Evolutionary conservation across 139 green algal genomes (phyloP).

Genomic region (Chlorella sp.): DNA sequence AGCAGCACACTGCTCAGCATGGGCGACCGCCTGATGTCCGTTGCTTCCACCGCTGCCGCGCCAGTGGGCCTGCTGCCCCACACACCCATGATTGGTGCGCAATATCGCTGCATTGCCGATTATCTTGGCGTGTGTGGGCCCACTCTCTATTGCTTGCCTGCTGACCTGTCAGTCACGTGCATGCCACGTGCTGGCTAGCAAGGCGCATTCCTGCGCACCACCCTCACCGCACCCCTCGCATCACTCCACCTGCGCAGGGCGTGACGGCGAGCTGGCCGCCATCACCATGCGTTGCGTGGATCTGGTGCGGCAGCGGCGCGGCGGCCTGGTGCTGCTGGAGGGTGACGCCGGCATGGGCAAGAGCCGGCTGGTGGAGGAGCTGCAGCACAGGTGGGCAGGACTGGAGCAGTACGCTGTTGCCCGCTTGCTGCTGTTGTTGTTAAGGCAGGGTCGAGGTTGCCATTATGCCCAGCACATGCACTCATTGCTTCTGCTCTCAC

Average conservation of each 20-base stretch:
- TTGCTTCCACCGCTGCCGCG: neutral
- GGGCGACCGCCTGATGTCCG: conserved; percentile 12
- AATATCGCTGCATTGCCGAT: too few relatives aligned
- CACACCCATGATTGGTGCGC: conserved; percentile 33
- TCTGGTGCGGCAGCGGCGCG: conserved; percentile 48
- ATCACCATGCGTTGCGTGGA: conserved; percentile 53
- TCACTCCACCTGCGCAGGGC: conserved; percentile 23
- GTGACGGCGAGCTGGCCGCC: conserved; percentile 40
- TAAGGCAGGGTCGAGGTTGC: neutral
- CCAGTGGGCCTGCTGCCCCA: neutral
- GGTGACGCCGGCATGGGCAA: conserved; percentile 80
- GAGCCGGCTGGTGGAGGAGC: conserved; percentile 74
- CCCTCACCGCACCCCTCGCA: too few relatives aligned
- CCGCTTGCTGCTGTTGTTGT: neutral
- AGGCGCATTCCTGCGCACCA: too few relatives aligned
- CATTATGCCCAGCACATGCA: too few relatives aligned
- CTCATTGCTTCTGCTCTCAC: too few relatives aligned
- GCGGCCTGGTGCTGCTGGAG: conserved; percentile 73
- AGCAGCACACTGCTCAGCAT: neutral
- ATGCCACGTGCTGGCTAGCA: too few relatives aligned
- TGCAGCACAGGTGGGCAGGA: conserved; percentile 50
- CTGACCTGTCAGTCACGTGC: too few relatives aligned
- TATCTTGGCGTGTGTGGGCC: too few relatives aligned
- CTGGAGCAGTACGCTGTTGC: neutral
- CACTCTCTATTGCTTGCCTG: too few relatives aligned